Conservation (phyloP, 345 rosid species). For the Firmiana major region DNA sequence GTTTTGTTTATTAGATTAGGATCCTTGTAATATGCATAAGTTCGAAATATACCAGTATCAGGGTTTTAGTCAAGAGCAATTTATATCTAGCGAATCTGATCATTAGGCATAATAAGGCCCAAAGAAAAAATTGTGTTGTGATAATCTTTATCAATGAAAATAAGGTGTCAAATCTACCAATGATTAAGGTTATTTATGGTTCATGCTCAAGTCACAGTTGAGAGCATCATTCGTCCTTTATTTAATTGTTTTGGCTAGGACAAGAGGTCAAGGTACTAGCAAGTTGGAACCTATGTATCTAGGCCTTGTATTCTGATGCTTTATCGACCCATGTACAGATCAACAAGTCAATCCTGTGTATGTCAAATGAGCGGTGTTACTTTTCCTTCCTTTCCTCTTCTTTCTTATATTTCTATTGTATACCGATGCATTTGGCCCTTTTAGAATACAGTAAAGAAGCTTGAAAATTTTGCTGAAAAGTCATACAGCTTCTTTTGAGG, state of each 20-base stretch:
- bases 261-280: neutral
- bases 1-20: neutral
- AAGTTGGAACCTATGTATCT: neutral
- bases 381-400: neutral
- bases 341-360: neutral
- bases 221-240: neutral
- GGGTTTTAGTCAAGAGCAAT: neutral
- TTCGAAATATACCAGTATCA: neutral
- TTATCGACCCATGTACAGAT: too few relatives aligned
- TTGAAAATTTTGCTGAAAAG: neutral
- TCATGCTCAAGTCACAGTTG: neutral
- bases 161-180: neutral
- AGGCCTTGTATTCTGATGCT: neutral
- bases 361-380: neutral
- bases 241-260: neutral
- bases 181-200: neutral
- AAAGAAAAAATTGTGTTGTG: neutral
- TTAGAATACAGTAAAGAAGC: neutral
- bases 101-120: neutral
- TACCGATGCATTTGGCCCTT: neutral
- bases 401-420: neutral
- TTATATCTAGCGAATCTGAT: neutral
- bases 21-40: neutral
- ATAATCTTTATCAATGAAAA: neutral
- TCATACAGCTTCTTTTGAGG: neutral